Percentiles rank a stretch among this genome's conserved stretches.
Conservation (phyloP, 768 basidiomycete genomes). For the Boletus sp. region DNA sequence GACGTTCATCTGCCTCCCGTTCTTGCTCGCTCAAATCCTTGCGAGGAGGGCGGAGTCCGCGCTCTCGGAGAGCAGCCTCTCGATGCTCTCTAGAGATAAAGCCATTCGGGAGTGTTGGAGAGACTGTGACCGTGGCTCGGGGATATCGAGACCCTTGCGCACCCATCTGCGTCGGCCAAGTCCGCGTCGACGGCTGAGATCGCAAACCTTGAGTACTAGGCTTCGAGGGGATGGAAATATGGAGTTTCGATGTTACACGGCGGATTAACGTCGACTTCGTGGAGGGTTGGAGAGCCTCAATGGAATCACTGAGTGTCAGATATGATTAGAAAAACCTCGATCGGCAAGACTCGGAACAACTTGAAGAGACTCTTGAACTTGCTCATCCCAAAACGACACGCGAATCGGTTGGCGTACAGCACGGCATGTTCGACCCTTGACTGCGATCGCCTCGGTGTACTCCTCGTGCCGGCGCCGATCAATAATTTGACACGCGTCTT, state of each 20-base stretch:
- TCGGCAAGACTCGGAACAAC: no score
- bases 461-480: no score
- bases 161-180: constrained; percentile 1
- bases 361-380: neutral
- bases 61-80: constrained; percentile 59
- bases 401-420: neutral
- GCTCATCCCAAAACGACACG: neutral
- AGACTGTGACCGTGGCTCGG: neutral
- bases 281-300: neutral
- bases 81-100: constrained; percentile 23
- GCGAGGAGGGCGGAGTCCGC: constrained; percentile 53
- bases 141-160: constrained; percentile 3
- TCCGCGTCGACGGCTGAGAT: constrained; percentile 14
- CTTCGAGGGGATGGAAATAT: constrained; percentile 20
- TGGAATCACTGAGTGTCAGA: neutral
- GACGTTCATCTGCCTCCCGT: constrained; percentile 43
- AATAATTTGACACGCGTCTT: no score
- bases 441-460: constrained; percentile 3
- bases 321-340: neutral
- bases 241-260: constrained; percentile 30
- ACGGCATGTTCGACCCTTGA: neutral
- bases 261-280: constrained; percentile 26
- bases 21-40: constrained; percentile 38
- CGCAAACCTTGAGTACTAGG: constrained; percentile 1
- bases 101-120: constrained; percentile 22